phyloP scores from a whole-genome alignment of 768 basidiomycete genomes.

The Leccinum fibrillosum region DNA sequence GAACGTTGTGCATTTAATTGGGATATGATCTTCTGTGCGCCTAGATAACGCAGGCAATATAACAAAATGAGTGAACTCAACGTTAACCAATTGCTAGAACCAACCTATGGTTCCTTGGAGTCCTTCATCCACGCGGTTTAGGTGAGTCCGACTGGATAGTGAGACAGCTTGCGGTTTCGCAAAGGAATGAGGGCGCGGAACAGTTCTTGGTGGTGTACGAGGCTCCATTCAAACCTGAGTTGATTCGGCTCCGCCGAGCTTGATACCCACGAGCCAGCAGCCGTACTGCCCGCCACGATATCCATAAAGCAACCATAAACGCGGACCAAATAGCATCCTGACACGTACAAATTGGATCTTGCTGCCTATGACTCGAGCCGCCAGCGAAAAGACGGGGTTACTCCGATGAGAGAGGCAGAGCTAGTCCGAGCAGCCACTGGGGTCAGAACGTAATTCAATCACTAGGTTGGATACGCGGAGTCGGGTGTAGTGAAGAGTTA shows the following conservation, averaged over 20 bases:
- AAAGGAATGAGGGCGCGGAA: neutral
- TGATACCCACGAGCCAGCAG: too few species aligned
- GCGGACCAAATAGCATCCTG: neutral
- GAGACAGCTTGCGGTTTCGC: constrained; percentile 5
- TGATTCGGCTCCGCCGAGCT: neutral
- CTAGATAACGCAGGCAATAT: constrained; percentile 30
- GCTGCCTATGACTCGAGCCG: neutral
- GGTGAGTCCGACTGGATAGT: constrained; percentile 17
- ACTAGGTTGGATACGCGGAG: neutral
- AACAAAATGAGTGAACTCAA: neutral
- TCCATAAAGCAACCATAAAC: constrained; percentile 1
- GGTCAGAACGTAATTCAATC: neutral
- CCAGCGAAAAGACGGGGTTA: neutral
- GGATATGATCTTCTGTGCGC: constrained; percentile 51
- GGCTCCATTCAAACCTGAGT: constrained; percentile 17
- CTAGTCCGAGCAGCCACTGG: neutral
- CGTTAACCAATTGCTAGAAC: neutral
- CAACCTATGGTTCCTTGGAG: constrained; percentile 22
- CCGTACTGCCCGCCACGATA: neutral
- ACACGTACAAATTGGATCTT: constrained; percentile 5
- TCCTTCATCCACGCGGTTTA: constrained; percentile 17
- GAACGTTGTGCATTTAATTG: constrained; percentile 40
- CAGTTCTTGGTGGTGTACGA: neutral
- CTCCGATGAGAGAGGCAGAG: neutral
- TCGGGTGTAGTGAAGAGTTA: neutral